Evolutionary conservation across 192 early-diverging fungal genomes (phyloP).

Genomic region (Borealophlyctis nickersoniae): DNA sequence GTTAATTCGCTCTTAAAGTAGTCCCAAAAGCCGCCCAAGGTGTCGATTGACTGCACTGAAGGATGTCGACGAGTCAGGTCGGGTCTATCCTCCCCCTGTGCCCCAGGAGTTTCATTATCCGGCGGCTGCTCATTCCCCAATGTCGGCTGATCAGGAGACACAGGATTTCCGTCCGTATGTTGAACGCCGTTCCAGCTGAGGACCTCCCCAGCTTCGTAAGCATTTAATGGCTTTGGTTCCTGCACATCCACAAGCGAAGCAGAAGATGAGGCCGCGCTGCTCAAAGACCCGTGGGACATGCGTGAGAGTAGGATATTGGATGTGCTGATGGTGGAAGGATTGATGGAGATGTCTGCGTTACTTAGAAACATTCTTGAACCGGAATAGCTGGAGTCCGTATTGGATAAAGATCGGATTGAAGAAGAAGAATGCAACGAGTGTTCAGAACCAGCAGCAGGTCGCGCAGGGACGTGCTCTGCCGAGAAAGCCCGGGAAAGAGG

Average conservation of each 20-base stretch:
- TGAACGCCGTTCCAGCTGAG: background rate
- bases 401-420: no score
- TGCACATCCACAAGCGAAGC: background rate
- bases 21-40: constrained; percentile 16
- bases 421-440: no score
- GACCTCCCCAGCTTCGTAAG: background rate
- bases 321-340: background rate
- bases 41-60: background rate
- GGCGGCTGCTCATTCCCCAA: background rate
- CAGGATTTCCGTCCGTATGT: background rate
- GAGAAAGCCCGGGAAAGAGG: no score
- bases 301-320: background rate
- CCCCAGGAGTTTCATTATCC: background rate
- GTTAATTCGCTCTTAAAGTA: constrained; percentile 27
- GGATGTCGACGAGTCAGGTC: no score
- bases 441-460: no score
- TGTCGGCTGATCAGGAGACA: background rate
- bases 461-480: no score
- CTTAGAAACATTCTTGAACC: no score
- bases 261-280: background rate
- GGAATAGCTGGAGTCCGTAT: no score
- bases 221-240: background rate
- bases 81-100: background rate
- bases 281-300: no score
- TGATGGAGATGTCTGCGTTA: background rate